Conservation (phyloP, 129 eudicot genomes). For the Escallonia rubra region DNA sequence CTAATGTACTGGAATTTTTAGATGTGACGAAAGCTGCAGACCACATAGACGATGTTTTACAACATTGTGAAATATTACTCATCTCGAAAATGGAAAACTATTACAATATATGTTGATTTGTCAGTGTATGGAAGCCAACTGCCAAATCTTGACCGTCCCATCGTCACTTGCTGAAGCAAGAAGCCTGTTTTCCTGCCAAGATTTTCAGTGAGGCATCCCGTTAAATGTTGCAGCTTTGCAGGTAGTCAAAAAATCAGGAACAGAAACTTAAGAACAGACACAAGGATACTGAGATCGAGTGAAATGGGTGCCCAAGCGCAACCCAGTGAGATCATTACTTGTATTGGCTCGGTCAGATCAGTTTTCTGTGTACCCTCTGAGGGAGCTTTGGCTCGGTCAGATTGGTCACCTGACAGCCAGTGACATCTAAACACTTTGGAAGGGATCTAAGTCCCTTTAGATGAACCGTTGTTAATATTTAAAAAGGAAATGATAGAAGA, state of each 20-base stretch:
- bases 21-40: background rate
- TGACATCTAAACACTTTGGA: too few species aligned
- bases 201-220: background rate
- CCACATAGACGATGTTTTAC: background rate
- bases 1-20: background rate
- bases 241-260: too few species aligned
- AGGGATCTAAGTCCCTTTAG: too few species aligned
- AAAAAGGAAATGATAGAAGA: background rate
- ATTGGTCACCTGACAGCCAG: too few species aligned
- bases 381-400: too few species aligned
- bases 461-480: too few species aligned
- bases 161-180: constrained; percentile 98
- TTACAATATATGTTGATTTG: background rate
- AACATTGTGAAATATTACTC: constrained; percentile 1
- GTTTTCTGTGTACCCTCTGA: too few species aligned
- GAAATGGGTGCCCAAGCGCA: too few species aligned
- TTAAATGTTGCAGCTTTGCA: background rate
- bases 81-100: background rate
- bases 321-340: too few species aligned
- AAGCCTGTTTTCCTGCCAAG: constrained; percentile 48
- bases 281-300: too few species aligned
- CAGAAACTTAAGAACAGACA: too few species aligned
- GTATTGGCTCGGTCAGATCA: too few species aligned
- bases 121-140: constrained; percentile 34
- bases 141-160: constrained; percentile 86